A percentile compares a stretch with the other conserved stretches of the same genome.
Evolutionary conservation across 768 basidiomycete species (phyloP).

Genomic region (Ramaria sp.): DNA sequence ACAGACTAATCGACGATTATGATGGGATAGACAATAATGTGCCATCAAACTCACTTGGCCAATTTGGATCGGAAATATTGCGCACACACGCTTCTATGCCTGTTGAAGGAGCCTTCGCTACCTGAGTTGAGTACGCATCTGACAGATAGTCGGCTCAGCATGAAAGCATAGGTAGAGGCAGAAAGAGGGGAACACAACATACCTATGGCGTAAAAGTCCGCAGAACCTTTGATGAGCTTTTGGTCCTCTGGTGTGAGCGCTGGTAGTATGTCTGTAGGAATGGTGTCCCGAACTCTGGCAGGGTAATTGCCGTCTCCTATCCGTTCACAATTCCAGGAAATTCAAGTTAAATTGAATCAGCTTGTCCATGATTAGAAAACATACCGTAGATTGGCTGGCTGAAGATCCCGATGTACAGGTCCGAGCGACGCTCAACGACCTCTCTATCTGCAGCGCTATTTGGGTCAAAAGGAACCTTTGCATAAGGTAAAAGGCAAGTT

Average conservation of each 20-base stretch:
- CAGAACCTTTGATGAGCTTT: constrained; percentile 32
- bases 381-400: constrained; percentile 39
- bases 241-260: constrained; percentile 37
- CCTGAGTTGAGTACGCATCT: neutral
- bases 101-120: constrained; percentile 25
- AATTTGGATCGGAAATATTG: constrained; percentile 35
- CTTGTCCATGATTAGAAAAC: neutral
- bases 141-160: constrained; percentile 13
- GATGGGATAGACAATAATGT: neutral
- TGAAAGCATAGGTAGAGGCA: neutral
- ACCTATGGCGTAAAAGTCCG: constrained; percentile 45
- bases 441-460: constrained; percentile 28
- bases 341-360: neutral
- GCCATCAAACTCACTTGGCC: constrained; percentile 24
- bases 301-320: constrained; percentile 35
- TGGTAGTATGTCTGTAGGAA: constrained; percentile 35
- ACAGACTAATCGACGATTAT: neutral
- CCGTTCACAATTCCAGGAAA: neutral
- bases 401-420: constrained; percentile 40
- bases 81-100: constrained; percentile 34
- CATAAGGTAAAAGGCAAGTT: neutral
- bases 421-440: constrained; percentile 38
- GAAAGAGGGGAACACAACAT: constrained; percentile 12
- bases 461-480: constrained; percentile 2
- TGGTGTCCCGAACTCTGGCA: constrained; percentile 34